Conservation (phyloP, 345 rosid genomes). For the Nephelium lappaceum region DNA sequence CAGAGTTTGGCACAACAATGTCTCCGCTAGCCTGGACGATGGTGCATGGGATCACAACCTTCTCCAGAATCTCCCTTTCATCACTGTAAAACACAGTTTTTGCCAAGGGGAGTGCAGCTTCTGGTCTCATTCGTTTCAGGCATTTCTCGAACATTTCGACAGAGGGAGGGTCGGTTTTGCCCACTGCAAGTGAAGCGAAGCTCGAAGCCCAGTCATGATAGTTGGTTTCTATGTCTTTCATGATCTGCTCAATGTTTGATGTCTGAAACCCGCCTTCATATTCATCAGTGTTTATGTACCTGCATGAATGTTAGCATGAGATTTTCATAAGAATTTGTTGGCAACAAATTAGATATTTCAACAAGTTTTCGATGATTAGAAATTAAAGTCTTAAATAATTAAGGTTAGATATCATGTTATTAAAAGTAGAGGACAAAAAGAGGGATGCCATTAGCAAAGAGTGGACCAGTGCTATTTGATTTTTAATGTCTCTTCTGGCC, state of each 20-base stretch:
- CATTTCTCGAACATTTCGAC: slow-evolving; percentile 33
- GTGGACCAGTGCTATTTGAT: not conserved
- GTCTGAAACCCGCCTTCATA: slow-evolving; percentile 64
- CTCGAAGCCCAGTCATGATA: slow-evolving; percentile 48
- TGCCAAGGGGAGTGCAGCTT: slow-evolving; percentile 59
- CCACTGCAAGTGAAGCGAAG: slow-evolving; percentile 52
- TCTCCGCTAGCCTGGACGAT: slow-evolving; percentile 56
- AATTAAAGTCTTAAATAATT: not conserved
- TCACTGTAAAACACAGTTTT: slow-evolving; percentile 64
- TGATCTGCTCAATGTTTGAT: slow-evolving; percentile 42
- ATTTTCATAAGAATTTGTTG: slow-evolving; percentile 1
- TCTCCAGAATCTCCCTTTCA: slow-evolving; percentile 48
- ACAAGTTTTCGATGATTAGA: too few species aligned
- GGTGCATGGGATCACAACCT: slow-evolving; percentile 59
- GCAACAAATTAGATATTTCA: not conserved
- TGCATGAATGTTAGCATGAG: slow-evolving; percentile 5
- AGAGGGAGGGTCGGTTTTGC: slow-evolving; percentile 40
- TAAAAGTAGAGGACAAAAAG: not conserved
- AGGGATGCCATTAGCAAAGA: not conserved
- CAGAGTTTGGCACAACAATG: slow-evolving; percentile 52
- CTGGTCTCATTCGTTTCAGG: slow-evolving; percentile 54
- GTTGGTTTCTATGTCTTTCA: slow-evolving; percentile 51
- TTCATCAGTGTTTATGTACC: slow-evolving; percentile 59
- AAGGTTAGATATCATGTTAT: not conserved
- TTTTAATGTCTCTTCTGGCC: not conserved